Conservation (phyloP, 345 rosid genomes). For the Rhodamnia rubescens region DNA sequence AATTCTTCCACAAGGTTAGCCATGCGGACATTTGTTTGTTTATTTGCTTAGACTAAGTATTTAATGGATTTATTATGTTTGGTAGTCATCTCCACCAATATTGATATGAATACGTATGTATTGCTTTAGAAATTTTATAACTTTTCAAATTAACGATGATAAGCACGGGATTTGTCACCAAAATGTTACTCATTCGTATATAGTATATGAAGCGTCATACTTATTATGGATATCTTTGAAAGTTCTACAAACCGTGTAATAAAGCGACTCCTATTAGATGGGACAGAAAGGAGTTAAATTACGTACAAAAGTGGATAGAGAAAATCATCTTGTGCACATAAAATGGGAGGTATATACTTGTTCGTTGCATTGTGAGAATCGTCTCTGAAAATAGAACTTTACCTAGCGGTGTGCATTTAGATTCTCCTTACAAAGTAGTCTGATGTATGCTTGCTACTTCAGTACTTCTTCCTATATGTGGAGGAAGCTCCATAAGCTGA, state of each 20-base stretch:
- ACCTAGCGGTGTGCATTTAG: neutral
- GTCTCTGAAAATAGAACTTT: neutral
- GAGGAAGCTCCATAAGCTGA: neutral
- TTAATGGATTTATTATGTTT: neutral
- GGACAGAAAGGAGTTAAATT: neutral
- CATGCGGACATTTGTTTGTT: neutral
- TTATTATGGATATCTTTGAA: neutral
- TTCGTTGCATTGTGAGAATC: neutral
- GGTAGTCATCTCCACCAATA: neutral
- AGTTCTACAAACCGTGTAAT: neutral
- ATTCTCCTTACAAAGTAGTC: neutral
- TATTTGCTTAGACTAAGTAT: neutral
- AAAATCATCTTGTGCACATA: neutral
- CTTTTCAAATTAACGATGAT: neutral
- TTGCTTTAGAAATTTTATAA: neutral
- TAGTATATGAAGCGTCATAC: neutral
- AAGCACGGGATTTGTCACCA: neutral
- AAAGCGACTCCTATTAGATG: neutral
- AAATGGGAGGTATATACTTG: neutral
- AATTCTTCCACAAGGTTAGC: neutral
- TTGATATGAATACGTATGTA: neutral
- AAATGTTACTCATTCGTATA: neutral
- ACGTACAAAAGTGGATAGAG: neutral
- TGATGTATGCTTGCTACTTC: neutral
- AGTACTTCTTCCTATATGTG: neutral